Base-by-base conservation (phyloP, 768 basidiomycete genomes). In the Lentinula detonsa region DNA sequence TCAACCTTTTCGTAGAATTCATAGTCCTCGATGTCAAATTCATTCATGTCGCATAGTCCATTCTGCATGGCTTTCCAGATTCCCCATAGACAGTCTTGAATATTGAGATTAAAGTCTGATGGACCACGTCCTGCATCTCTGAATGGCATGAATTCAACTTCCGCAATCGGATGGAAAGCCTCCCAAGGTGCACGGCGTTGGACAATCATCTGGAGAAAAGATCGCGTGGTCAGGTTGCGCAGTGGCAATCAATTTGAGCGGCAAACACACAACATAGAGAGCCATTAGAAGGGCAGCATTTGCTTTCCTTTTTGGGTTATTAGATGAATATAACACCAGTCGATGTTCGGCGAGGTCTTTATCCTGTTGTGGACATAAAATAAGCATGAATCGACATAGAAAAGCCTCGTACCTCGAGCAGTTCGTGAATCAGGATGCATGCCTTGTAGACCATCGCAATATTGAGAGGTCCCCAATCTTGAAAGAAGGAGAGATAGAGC, bases 231-330 rank as follows among this genome's bases (percentile, higher is more conserved):
- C 64, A 65, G 60, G 56, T 40, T 6, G 51, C 45, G 60, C 23
- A 66, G 48, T 50, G 62, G 40, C 50, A 52, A 53, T 57, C 31
- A 34, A 9, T 8, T 31, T 5, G 37, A 4, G 3, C 15, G 48
- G 23, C 37, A 40, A 50, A 81, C 93, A 63, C 68, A 98, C 96
- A 54, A 91, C 85, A 71, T 93, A 98, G 50, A 98, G 83, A 10
- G 95, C 88, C 79, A 98, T 91, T 31, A 98, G 76, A n/a, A 98
- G 76, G 0, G 95, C 95, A 5, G 96, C 93, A 69, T 98, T 98
- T 5, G 94, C 92, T 72, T 98, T 98, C 65, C 82, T 80, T 66
- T 86, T 85, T 5, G 95, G 88, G 67, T 95, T 91, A 68, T 86
- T 82, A 18, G 91, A 88, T 11, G 95, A 88, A 74, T 96, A 98